Conservation (phyloP, 1,284 basidiomycete genomes). For the Rhodotorula sp. region DNA sequence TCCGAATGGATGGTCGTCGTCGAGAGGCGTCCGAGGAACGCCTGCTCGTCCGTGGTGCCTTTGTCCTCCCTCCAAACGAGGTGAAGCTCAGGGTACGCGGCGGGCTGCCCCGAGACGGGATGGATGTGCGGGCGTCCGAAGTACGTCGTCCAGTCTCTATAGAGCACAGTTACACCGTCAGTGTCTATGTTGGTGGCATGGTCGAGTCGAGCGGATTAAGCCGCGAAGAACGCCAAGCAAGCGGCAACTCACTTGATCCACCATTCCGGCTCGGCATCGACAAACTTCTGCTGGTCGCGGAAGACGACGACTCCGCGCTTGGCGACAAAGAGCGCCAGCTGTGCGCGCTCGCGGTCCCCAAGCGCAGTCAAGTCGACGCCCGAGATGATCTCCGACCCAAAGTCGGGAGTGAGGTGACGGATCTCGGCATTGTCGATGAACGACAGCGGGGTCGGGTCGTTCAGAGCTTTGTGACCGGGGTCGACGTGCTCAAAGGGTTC, state of each 20-base stretch:
- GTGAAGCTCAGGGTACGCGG: slow-evolving; percentile 68
- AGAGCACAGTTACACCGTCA: slow-evolving; percentile 48
- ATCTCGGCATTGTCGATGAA: slow-evolving; percentile 31
- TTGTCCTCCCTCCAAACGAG: slow-evolving; percentile 59
- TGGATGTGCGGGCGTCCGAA: slow-evolving; percentile 67
- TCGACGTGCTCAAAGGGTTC: slow-evolving; percentile 71
- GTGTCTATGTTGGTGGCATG: no score
- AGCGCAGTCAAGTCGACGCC: slow-evolving; percentile 69
- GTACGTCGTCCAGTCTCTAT: slow-evolving; percentile 52
- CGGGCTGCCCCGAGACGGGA: slow-evolving; percentile 72
- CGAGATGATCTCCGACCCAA: slow-evolving; percentile 70
- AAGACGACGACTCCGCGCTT: slow-evolving; percentile 64
- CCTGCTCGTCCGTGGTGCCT: slow-evolving; percentile 19
- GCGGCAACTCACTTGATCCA: slow-evolving; percentile 53
- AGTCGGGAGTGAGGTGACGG: slow-evolving; percentile 64
- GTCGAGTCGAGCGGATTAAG: slow-evolving; percentile 49
- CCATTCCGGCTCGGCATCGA: slow-evolving; percentile 66
- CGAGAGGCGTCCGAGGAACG: slow-evolving; percentile 4
- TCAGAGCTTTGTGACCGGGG: slow-evolving; percentile 66
- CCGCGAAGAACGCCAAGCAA: neutral
- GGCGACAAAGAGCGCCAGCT: slow-evolving; percentile 78
- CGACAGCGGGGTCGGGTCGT: slow-evolving; percentile 31
- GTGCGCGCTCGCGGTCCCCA: slow-evolving; percentile 62
- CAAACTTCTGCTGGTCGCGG: slow-evolving; percentile 65
- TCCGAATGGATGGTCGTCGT: slow-evolving; percentile 5